Evolutionary conservation across 768 basidiomycete species (phyloP), one percentile per base, ranked within the genome.

Genomic region (Serendipita sp.): DNA sequence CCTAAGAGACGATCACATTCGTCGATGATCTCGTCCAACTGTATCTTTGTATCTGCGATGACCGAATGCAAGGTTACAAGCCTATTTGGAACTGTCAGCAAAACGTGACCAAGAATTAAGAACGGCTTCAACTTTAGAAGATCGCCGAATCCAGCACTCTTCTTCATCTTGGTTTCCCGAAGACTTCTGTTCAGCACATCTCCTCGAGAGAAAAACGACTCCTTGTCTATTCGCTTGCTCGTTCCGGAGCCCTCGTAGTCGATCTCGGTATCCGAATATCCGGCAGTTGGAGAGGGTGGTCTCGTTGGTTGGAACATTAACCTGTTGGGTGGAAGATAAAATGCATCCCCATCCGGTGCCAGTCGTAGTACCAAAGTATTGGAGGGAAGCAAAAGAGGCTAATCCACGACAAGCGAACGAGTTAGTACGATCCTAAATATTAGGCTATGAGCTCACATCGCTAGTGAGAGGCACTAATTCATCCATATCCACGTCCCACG

Each of bases 331-430:
- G 83, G 81, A 24, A 85, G 69, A 72, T 82, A 86, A 66, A 81
- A 84, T n/a, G 74, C 75, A 67, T 79, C 74, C 3, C 79, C 81
- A 17, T 78, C 79, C 5, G 85, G 85, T 14, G 81, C 75, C 61
- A 92, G 76, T 16, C 80, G 77, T 44, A 92, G 65, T 16, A 91
- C 72, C 5, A 90, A 75, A 1, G 87, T 82, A 68, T 93, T 93
- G 16, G 83, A 84, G 0, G 88, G 83, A 31, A 91, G 71, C 53
- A 75, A 75, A 61, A 68, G 77, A 0, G 74, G 70, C 62, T 76
- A 71, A n/a, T 2, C 17, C 20, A 30, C 20, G 26, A n/a, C n/a
- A n/a, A 43, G 50, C 61, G 63, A 31, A 22, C 20, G 14, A 33
- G 5, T 24, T 20, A 38, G 1, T 30, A 13, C 28, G 38, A 4